Percentiles rank a stretch among this genome's conserved stretches.
Evolutionary conservation across 2,329 filamentous ascomycete genomes (phyloP).

Genomic region (Penicillium hordei): DNA sequence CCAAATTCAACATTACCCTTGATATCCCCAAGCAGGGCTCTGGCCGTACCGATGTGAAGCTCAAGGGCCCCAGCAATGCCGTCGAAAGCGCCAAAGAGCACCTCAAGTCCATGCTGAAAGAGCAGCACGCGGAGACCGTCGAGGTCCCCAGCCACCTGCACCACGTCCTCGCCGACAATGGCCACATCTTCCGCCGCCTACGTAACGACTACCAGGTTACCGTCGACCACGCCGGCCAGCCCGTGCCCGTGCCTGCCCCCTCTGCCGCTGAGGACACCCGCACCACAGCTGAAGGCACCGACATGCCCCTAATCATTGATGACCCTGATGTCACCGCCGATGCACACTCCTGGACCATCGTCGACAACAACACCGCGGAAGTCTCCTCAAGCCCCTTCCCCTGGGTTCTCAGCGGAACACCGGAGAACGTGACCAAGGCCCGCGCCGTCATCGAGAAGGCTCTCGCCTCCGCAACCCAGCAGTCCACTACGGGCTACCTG

Average conservation of each 20-base stretch:
- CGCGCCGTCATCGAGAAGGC: conserved; percentile 71
- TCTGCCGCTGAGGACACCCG: conserved; percentile 53
- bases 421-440: conserved; percentile 79
- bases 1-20: conserved; percentile 79
- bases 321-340: conserved; percentile 65
- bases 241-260: conserved; percentile 69
- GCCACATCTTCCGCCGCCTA: conserved; percentile 88
- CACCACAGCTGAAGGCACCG: conserved; percentile 52
- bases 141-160: conserved; percentile 79
- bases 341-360: conserved; percentile 78
- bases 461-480: conserved; percentile 58
- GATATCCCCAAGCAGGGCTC: conserved; percentile 90
- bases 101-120: conserved; percentile 72
- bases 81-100: conserved; percentile 86
- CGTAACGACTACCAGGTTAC: conserved; percentile 83
- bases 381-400: conserved; percentile 54
- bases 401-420: conserved; percentile 80
- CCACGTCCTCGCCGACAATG: conserved; percentile 77
- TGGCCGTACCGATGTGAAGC: conserved; percentile 79
- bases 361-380: conserved; percentile 51
- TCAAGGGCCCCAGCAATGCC: conserved; percentile 73
- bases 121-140: conserved; percentile 85
- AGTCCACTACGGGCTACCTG: conserved; percentile 73
- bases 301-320: conserved; percentile 92
- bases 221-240: conserved; percentile 83